Evolutionary conservation across 768 basidiomycete genomes (phyloP), one percentile per base, ranked within the genome.

Genomic region (Macrocybe gigantea): DNA sequence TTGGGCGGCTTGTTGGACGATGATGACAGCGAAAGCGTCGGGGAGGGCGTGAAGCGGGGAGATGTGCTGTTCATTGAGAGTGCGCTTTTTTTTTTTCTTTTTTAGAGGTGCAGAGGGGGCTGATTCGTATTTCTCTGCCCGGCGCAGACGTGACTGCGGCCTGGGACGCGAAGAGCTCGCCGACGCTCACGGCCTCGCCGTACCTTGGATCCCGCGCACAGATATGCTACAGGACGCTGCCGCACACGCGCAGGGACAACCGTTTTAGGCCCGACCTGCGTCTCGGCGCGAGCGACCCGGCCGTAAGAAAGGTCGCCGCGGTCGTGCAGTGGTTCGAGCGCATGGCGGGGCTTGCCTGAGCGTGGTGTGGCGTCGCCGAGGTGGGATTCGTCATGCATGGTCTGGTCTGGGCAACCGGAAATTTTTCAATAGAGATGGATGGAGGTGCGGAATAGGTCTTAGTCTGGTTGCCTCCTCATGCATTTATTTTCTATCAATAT

Each of bases 171-270:
- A 56, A 62, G 7, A 62, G 70, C 1, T 70, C 79, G 1, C 63
- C 78, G 41, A 68, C 70, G 2, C 64, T 90, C 29, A 79, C 81
- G 0, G 88, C 87, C 0, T 90, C 88, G 1, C 80, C 83, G 9
- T 75, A 79, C 54, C 73, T 82, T 22, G 78, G 75, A 41, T 83
- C 87, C 1, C 66, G 61, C 44, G 59, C 80, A 41, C 73, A 82
- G 53, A 82, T 91, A 11, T 92, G 89, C 59, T 92, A 85, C 64
- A 80, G 89, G 13, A 83, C 86, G 6, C 77, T 91, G 77, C 84
- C 87, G 2, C 73, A 77, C 53, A 69, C 73, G 1, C 71, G 70
- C 30, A 74, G 78, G 50, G 87, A 91, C 59, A 66, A 67, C 12
- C 70, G 69, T 5, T 64, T 86, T 5, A 75, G 86, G 5, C 88